Evolutionary conservation across 140 eudicot genomes (phyloP).

Genomic region (Cichorium intybus): DNA sequence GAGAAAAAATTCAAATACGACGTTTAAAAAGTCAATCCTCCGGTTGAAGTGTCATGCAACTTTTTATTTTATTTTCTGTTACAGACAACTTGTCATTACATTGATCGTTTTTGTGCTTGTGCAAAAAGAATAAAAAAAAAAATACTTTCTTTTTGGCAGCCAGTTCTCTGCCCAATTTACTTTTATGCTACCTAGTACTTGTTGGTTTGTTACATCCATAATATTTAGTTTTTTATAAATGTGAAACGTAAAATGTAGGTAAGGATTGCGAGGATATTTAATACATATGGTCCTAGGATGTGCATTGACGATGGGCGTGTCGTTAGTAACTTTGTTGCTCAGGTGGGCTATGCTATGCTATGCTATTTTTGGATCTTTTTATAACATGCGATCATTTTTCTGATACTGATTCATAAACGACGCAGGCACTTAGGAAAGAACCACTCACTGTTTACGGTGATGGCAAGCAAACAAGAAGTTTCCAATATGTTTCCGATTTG

Average conservation of each 20-base stretch:
- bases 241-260: constrained; percentile 40
- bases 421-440: constrained; percentile 87
- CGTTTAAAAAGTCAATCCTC: constrained; percentile 3
- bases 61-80: not conserved
- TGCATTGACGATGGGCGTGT: constrained; percentile 98
- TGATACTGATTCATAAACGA: constrained; percentile 1
- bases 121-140: too few species aligned
- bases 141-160: not conserved
- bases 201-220: too few species aligned
- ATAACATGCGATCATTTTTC: not conserved
- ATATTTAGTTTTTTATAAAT: too few species aligned
- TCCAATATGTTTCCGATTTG: constrained; percentile 93
- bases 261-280: constrained; percentile 86
- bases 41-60: not conserved
- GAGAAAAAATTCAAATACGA: not conserved
- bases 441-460: constrained; percentile 96
- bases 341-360: constrained; percentile 45
- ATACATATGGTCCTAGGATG: constrained; percentile 96
- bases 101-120: not conserved
- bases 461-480: constrained; percentile 96
- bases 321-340: constrained; percentile 96
- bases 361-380: not conserved
- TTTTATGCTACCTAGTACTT: too few species aligned
- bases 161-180: not conserved
- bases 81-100: not conserved